Base-by-base conservation (phyloP, 176 grass and related monocot genomes). In the Aegilops umbellulata region DNA sequence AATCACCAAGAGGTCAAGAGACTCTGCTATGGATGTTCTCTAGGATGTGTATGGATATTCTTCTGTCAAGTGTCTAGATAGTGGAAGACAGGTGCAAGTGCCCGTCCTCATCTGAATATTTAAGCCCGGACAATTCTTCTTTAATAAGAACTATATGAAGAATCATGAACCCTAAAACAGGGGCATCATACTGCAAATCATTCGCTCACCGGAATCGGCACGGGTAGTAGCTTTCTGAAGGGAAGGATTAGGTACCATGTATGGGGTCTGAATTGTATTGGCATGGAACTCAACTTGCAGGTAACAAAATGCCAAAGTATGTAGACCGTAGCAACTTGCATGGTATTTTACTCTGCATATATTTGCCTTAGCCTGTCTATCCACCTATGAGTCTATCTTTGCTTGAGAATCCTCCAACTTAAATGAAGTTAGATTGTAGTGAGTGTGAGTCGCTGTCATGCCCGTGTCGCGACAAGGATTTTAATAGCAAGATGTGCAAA, bases 401-500 rank as follows among this genome's bases (percentile, higher is more conserved):
- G 39, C 53, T 90, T 82, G 53, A 78, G 39, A 86, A 72, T 73
- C 73, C 10, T 77, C 83, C 78, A 61, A 51, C 34, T 53, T 7
- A 19, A 17, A 27, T 82, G 69, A 31, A 4, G 39, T 83, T 83
- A 79, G 30, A 65, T 24, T 30, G 8, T 65, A 86, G 79, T 39
- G 65, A 42, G 29, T 30, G 3, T 30, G 29, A 30, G 65, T 86
- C 38, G 30, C 42, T 78, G 79, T 86, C 83, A 66, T 35, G 1
- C 3, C 23, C 63, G 32, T 64, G 25, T 62, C 64, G 65, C 51
- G 12, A 20, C 67, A 31, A 69, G 38, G 23, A 82, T 25, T 60
- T 24, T 84, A 79, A 53, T 25, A 65, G 39, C 79, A 86, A 72
- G 65, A 34, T 79, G 79, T 57, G 55, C 84, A 86, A 73, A 83